A percentile compares a stretch with the other conserved stretches of the same genome.
Conservation (phyloP, 73 alveolate genomes). For the Effrenium voratum region DNA sequence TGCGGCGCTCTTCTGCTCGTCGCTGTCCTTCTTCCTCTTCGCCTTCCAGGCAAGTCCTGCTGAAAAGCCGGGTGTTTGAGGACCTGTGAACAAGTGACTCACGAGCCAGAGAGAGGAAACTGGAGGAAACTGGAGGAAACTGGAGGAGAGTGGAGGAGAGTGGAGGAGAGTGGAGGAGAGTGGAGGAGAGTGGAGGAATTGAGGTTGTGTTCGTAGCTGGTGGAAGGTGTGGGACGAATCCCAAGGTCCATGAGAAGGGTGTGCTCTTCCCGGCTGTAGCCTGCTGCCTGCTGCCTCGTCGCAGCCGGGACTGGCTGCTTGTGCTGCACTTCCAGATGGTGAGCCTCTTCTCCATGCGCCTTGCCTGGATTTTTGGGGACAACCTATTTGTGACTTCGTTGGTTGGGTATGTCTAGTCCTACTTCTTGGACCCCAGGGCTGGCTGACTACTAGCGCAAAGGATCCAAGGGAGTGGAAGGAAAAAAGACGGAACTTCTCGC, state of each 20-base stretch:
- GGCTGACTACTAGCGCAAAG: no score
- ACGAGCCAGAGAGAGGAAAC: background rate
- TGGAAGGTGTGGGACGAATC: no score
- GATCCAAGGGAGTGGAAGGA: no score
- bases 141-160: no score
- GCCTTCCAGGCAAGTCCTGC: constrained; percentile 91
- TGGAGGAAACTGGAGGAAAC: background rate
- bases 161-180: no score
- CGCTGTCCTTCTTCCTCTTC: constrained; percentile 87
- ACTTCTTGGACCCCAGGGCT: no score
- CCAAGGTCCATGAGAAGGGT: constrained; percentile 87
- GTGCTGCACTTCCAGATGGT: constrained; percentile 67
- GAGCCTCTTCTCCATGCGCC: constrained; percentile 85
- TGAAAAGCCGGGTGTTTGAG: background rate
- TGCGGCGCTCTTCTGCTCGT: constrained; percentile 52
- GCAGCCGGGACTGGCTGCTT: background rate
- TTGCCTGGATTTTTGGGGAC: no score
- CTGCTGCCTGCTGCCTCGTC: constrained; percentile 44
- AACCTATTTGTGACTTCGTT: no score
- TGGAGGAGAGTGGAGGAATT: no score
- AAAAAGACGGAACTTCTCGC: no score
- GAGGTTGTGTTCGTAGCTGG: no score
- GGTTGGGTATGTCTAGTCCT: no score
- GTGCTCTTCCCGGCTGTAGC: constrained; percentile 59
- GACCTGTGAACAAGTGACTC: background rate